Base-by-base conservation (phyloP, 805 yeast species). In the Lipomyces anomalus region DNA sequence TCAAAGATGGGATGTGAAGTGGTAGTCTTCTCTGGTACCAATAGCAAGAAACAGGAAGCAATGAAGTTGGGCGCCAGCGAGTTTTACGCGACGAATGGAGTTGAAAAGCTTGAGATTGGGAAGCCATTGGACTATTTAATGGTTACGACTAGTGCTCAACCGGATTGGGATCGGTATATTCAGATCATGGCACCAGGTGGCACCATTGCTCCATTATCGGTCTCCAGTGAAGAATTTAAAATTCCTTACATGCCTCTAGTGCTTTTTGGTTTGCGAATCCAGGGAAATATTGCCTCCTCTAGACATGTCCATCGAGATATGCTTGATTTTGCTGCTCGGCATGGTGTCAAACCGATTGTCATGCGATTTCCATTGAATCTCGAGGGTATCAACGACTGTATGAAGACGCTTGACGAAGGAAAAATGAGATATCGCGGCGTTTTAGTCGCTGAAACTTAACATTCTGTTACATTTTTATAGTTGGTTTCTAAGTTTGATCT, bases 1-100 rank as follows among this genome's bases (percentile, higher is more conserved):
- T 72, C 74, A 52, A 81, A 81, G 4, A 59, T 78, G 58, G 82
- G 82, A 43, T 79, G 80, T 24, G 72, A 76, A 50, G 82, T 78
- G 23, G 68, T 71, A 40, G 81, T 79, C 3, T 68, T 78, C 56
- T 76, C 82, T 16, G 68, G 82, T 63, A 62, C 71, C 17, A 57
- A 62, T 13, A 56, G 71, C 35, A 78, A 78, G 65, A 72, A 67
- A 56, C 73, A 67, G 37, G 72, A 74, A 47, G 74, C 81, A 16
- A 6, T 61, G 21, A 57, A 67, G 46, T 65, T 78, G 60, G 82
- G 82, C 46, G 80, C 80, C 23, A 72, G 72, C 48, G 68, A 66
- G 11, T 76, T 68, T 57, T 57, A 78, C 54, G 80, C 84, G 29
- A 78, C 83, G 5, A n/a, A n/a, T n/a, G n/a, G n/a, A n/a, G n/a